Base-by-base conservation (phyloP, 495 filamentous ascomycete species). In the Parathielavia appendiculata region DNA sequence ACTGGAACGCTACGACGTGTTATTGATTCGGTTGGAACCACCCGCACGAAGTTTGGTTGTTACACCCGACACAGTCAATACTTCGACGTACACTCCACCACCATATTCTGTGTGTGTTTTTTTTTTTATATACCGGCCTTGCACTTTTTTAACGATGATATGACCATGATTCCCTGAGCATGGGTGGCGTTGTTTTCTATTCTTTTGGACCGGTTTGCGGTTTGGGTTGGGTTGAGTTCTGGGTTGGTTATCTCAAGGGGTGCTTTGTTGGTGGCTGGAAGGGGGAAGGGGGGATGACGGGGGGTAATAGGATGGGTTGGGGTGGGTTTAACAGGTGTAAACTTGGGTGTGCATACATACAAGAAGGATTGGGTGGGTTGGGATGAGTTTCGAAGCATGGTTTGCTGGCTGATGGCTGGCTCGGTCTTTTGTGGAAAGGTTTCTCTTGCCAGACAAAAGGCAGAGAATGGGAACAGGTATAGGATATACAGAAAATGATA, bases 111-210 rank as follows among this genome's bases (percentile, higher is more conserved):
- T 16, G 30, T 49, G 14, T 35, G 41, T 34, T 52, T 45, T 58
- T 23, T 39, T 23, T 56, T 35, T 49, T 57, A 35, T 35, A 50
- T 47, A 39, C 50, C 36, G n/a, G 8, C 26, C 47, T 39, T 23
- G 32, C 7, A 35, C 19, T 45, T 19, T 26, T 32, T 19, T 51
- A 1, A 35, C 41, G 26, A 54, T 54, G 52, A 53, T 41, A 39
- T 51, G 51, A 54, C 52, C 52, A 54, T 46, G 52, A 54, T 54
- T 45, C 52, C 52, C 41, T 12, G 30, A 53, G 52, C 52, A 54
- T 45, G 52, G 26, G 16, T 30, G 52, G 52, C 52, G 52, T 54
- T 54, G 23, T 5, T 39, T 26, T 40, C 12, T 4, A 5, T 7
- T 23, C 4, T 13, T 39, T 51, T 38, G 16, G 34, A 0, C 7